Evolutionary conservation across 306 rosid genomes (phyloP).

Genomic region (Prunus mongolica): DNA sequence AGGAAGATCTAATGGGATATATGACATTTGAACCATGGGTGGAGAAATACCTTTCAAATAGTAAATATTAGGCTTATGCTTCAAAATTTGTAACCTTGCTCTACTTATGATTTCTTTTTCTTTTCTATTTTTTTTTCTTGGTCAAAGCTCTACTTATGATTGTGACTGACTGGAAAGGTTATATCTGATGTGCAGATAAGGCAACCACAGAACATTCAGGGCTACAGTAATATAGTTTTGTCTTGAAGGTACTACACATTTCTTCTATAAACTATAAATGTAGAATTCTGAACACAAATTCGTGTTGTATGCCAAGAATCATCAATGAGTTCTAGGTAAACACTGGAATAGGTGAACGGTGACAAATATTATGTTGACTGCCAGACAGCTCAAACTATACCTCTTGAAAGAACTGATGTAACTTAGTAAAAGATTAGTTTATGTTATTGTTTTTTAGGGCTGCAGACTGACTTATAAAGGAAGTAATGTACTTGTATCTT

Average conservation of each 20-base stretch:
- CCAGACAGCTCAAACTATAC: not conserved
- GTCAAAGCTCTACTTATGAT: not conserved
- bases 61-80: not conserved
- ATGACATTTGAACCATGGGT: not conserved
- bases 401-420: not conserved
- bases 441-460: not conserved
- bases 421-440: not conserved
- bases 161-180: not conserved
- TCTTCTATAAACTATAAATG: not conserved
- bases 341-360: not conserved
- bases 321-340: not conserved
- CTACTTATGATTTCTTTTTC: no score
- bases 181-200: conserved; percentile 1
- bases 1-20: not conserved
- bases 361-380: not conserved
- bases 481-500: not conserved
- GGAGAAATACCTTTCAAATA: not conserved
- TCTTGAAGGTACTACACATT: conserved; percentile 1
- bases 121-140: no score
- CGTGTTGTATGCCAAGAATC: not conserved
- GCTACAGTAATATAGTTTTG: not conserved
- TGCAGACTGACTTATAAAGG: not conserved
- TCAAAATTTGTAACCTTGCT: not conserved
- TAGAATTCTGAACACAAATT: not conserved
- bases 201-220: not conserved